These are phyloP conservation scores for Diplocarpon mali DNA, from an alignment of 2,329 filamentous ascomycete species.

Conservation along the genomic window DNA sequence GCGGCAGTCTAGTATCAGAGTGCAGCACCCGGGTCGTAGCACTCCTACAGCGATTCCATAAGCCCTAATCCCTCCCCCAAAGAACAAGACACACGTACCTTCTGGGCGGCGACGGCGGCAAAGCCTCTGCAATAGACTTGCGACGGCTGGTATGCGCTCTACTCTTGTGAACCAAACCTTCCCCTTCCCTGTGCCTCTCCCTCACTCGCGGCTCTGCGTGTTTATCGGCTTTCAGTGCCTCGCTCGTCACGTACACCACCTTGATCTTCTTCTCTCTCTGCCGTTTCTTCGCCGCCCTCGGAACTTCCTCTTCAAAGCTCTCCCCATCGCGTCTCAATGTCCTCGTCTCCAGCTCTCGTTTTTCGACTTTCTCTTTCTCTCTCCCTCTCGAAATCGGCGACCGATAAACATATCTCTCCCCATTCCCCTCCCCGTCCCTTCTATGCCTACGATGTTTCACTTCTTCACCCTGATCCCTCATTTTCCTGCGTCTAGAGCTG, in stretches of 20 bases:
- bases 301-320: background rate
- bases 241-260: conserved; percentile 18
- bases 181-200: conserved; percentile 3
- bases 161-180: conserved; percentile 14
- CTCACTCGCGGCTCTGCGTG: conserved; percentile 11
- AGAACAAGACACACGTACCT: conserved; percentile 12
- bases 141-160: conserved; percentile 14
- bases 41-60: conserved; percentile 11
- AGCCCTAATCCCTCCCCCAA: background rate
- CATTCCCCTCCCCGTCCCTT: conserved; percentile 13
- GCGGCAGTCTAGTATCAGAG: conserved; percentile 8
- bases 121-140: conserved; percentile 12
- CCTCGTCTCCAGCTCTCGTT: conserved; percentile 11
- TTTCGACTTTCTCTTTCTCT: conserved; percentile 6
- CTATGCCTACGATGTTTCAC: conserved; percentile 15
- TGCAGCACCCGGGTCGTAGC: conserved; percentile 10
- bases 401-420: conserved; percentile 16
- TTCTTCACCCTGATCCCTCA: conserved; percentile 14
- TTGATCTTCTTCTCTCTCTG: conserved; percentile 16
- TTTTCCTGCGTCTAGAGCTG: conserved; percentile 17
- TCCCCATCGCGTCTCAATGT: conserved; percentile 16
- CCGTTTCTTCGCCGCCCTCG: conserved; percentile 6
- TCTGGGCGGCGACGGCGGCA: conserved; percentile 14
- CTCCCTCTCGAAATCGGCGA: conserved; percentile 10
- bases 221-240: conserved; percentile 12